Base-by-base conservation (phyloP, 176 grass and related monocot species). In the Musa troglodytarum region DNA sequence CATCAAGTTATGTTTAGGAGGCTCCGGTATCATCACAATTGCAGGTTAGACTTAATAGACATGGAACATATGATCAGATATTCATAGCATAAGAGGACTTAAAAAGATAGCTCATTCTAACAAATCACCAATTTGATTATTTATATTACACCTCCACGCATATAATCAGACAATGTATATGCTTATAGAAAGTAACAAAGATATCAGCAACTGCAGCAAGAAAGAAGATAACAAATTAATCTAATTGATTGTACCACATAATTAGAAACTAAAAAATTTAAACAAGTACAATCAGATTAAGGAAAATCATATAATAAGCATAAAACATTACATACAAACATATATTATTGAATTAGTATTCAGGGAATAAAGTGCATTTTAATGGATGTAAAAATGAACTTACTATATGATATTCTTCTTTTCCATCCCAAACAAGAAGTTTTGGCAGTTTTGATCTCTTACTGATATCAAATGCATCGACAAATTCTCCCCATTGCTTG, bases 391-490 rank as follows among this genome's bases (percentile, higher is more conserved):
- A 67, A 29, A 1, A 28, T 78, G 59, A 43, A 82, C 89, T 85
- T 85, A 98, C 94, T 66, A 86, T 69, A 78, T 93, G 83, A 75
- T 98, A 98, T 66, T 98, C 94, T 67, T 93, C 94, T 73, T 93
- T 85, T 85, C 94, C 87, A 58, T 97, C 90, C 94, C 88, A 97
- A 73, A 97, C 88, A 56, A 97, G 57, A 67, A 97, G 78, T 83
- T 93, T 93, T 78, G 94, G 90, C 63, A 97, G 78, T 69, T 89
- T 86, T 56, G 76, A 81, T 54, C 85, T 93, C 81, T 87, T 97
- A 69, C 83, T 85, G 77, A 90, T 52, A 76, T 91, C 94, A 83
- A 97, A 97, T 70, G 88, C 85, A 65, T 97, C 94, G 50, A 88
- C 90, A 50, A 97, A 93, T 12, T 91, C 90, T 71, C 88, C 88